Base-by-base conservation (phyloP, 169 alveolate genomes). In the Gregarina niphandrodes region DNA sequence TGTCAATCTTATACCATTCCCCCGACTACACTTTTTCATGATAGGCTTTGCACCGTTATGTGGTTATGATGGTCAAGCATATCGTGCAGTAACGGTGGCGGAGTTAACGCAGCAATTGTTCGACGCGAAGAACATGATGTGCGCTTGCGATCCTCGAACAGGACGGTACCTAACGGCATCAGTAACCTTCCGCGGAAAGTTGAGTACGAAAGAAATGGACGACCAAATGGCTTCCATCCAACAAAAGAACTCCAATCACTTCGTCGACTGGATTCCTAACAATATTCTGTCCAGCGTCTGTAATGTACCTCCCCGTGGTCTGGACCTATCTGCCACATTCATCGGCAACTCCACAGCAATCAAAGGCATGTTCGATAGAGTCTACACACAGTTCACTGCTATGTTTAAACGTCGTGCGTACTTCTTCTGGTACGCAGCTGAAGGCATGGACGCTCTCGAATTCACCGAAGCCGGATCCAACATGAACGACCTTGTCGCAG, bases 101-200 rank as follows among this genome's bases (percentile, higher is more conserved):
- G 98, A 91, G 60, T 80, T 91, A 38, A 87, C 97, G 29, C 93
- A 87, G 74, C 96, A 89, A 64, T 82, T 88, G 97, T 87, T 88
- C 73, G 97, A 87, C 57, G 96, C 96, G 46, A 67, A 86, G 78
- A 91, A 88, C 74, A 84, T 88, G 96, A 88, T 88, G 97, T 88
- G 98, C 72, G 97, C 97, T 19, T 77, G 93, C 29, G 97, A 88
- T 67, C 96, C 97, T 49, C 77, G 97, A 64, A 94, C 85, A 58
- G 98, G 97, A 32, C 73, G 95, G 57, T 88, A 88, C 65, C 78
- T 91, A 53, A 87, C 97, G 38, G 97, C 97, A 15, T 79, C 93
- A 22, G 96, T 93, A 29, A 69, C 82, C 76, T 88, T 86, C 87
- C 82, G 97, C 73, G 96, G 97, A 42, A 73, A 94, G 63, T 85